Evolutionary conservation across 495 filamentous ascomycete species (phyloP), one percentile per base, ranked within the genome.

Genomic region (Podospora fimiseda): DNA sequence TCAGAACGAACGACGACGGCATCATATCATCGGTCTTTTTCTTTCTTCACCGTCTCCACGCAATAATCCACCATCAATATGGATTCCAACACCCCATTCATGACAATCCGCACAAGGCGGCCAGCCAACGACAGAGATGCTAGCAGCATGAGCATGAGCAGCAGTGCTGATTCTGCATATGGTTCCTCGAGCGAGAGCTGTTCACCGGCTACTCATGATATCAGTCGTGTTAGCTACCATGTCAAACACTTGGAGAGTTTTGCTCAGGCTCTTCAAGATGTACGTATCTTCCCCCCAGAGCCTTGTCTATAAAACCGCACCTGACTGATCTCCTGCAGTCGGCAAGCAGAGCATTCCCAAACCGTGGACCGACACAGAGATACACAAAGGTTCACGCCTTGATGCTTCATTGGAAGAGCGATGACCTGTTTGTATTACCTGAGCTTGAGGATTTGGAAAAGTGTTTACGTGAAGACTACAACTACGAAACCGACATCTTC

Each of bases 371-470:
- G 41, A 64, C 65, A 18, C 69, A 73, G 41, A 59, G 78, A 42
- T 82, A 80, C 59, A 68, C 61, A 48, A 71, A 75, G 44, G 78
- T 82, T 16, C 70, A 73, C 37, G 74, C 65, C 9, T 56, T 82
- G 42, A 70, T 80, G 57, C 62, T 82, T 18, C 75, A 77, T 60
- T 82, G 79, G 79, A 68, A 70, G 37, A 75, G 70, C 42, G 78
- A 80, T 48, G 76, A 80, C 55, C 59, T 80, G 48, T 75, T 77
- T 47, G 74, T 79, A 15, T 61, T 76, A 1, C 73, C 70, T 19
- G 75, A 79, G 62, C 64, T 79, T 22, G 67, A 75, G 55, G 73
- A 76, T 16, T 57, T 81, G 39, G 71, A 73, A 40, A 68, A 67
- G 40, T 75, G 77, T 43, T 57, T 81, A n/a, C 66, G 65, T 14